Evolutionary conservation across 1,284 basidiomycete species (phyloP), one percentile per base, ranked within the genome.

Genomic region (Boletellus deceptivus): DNA sequence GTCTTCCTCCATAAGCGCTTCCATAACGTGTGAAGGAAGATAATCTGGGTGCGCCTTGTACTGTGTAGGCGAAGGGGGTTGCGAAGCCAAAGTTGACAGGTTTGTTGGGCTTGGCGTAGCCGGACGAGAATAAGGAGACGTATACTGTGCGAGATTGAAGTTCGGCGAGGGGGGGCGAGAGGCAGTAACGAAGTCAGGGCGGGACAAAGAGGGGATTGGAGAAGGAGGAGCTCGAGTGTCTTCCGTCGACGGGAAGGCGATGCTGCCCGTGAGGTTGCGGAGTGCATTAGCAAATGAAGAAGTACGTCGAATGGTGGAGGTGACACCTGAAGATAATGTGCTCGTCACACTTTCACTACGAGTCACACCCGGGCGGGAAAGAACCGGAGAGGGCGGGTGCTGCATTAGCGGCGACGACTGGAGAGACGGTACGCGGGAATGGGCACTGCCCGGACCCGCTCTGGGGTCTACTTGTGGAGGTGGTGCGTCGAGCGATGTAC

Each of bases 1-100:
- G 63, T 96, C 92, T 64, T 95, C 92, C 60, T 91, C 90, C 64
- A 91, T 89, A 18, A 95, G 73, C 0, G 90, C 89, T 56, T 92
- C 88, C 72, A 95, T 86, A 4, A 93, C 89, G 56, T 89, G 79
- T 11, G 80, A 86, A 0, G 91, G 83, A 20, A 76, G 61, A 62
- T 83, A 89, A 50, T 83, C 77, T 36, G 72, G 70, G 0, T 74
- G 67, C 6, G 70, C 59, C 31, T 49, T 66, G 39, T 55, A 49
- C 14, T 56, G 53, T 17, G 62, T 67, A 13, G 72, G 70, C 3
- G 71, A 72, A 25, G 58, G 17, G 2, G 71, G 72, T 34, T 60
- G 59, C n/a, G 65, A 69, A 9, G 38, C 50, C 9, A 51, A 46
- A 10, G 55, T 4, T 17, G 54, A 58, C 22, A 54, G 33, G 24